phyloP scores from a whole-genome alignment of 2,329 filamentous ascomycete species.

The Aspergillus fijiensis region DNA sequence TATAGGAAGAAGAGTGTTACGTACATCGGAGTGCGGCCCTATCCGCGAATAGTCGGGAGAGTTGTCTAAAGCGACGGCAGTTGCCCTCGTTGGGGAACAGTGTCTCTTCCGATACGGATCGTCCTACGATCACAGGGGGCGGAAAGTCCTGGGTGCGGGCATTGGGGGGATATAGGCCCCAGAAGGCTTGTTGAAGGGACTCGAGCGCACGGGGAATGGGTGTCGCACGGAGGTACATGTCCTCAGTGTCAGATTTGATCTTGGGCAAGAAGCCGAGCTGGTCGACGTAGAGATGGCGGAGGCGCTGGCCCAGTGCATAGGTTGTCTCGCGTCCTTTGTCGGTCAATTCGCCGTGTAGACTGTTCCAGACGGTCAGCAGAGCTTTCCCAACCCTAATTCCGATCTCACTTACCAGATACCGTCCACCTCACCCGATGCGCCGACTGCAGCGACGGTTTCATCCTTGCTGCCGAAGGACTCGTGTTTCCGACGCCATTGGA shows the following conservation, averaged over 20 bases:
- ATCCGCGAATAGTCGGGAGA: conserved; percentile 69
- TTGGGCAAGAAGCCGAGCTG: conserved; percentile 70
- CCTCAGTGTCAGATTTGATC: conserved; percentile 55
- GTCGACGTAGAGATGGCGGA: conserved; percentile 72
- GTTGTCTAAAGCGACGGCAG: conserved; percentile 69
- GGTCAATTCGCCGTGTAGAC: conserved; percentile 65
- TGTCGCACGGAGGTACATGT: conserved; percentile 72
- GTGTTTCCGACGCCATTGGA: conserved; percentile 68
- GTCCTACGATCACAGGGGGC: conserved; percentile 64
- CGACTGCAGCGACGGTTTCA: conserved; percentile 67
- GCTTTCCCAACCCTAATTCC: background rate
- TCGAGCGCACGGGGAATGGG: conserved; percentile 74
- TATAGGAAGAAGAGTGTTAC: background rate
- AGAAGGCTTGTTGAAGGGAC: conserved; percentile 72
- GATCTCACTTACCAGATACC: conserved; percentile 67
- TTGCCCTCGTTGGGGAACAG: conserved; percentile 75
- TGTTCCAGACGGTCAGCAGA: conserved; percentile 26
- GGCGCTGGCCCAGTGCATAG: conserved; percentile 64
- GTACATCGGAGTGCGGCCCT: conserved; percentile 66
- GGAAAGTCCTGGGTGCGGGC: conserved; percentile 55
- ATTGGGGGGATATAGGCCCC: conserved; percentile 68
- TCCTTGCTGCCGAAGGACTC: conserved; percentile 77
- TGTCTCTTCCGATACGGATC: conserved; percentile 69
- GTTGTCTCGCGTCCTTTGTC: conserved; percentile 73
- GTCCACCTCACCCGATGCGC: conserved; percentile 70